These are phyloP conservation scores for Cladochytrium replicatum DNA, from an alignment of 192 early-diverging fungal genomes.

Conservation along the genomic window DNA sequence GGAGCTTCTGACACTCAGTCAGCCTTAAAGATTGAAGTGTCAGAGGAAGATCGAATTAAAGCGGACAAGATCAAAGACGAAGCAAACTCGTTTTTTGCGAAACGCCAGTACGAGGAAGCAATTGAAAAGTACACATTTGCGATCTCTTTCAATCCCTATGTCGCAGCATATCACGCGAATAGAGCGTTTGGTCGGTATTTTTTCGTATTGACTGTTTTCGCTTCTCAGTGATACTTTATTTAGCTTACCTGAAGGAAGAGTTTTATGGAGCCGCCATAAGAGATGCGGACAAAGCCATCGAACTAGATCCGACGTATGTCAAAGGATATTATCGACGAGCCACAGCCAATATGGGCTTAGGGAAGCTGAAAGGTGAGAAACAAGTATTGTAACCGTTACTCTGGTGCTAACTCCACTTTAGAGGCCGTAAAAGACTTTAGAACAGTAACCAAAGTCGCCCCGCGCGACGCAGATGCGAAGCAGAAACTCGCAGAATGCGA, in stretches of 20 bases:
- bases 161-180: constrained; percentile 84
- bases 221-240: background rate
- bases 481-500: constrained; percentile 78
- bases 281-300: constrained; percentile 77
- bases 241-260: constrained; percentile 72
- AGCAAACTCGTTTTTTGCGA: constrained; percentile 61
- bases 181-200: constrained; percentile 62
- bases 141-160: constrained; percentile 71
- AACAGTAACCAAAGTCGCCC: constrained; percentile 61
- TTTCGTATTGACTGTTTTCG: no score
- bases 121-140: constrained; percentile 85
- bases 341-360: constrained; percentile 75
- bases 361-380: constrained; percentile 69
- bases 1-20: no score
- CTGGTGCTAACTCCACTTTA: no score
- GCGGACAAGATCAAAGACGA: constrained; percentile 56
- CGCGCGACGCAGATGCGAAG: constrained; percentile 68
- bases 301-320: constrained; percentile 66
- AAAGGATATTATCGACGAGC: constrained; percentile 96
- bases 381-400: no score
- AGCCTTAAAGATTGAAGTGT: no score
- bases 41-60: no score
- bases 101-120: constrained; percentile 70
- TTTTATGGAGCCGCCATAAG: constrained; percentile 61
- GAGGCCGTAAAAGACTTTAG: constrained; percentile 45